Evolutionary conservation across 2,329 filamentous ascomycete species (phyloP).

Genomic region (Cladosporium sp.): DNA sequence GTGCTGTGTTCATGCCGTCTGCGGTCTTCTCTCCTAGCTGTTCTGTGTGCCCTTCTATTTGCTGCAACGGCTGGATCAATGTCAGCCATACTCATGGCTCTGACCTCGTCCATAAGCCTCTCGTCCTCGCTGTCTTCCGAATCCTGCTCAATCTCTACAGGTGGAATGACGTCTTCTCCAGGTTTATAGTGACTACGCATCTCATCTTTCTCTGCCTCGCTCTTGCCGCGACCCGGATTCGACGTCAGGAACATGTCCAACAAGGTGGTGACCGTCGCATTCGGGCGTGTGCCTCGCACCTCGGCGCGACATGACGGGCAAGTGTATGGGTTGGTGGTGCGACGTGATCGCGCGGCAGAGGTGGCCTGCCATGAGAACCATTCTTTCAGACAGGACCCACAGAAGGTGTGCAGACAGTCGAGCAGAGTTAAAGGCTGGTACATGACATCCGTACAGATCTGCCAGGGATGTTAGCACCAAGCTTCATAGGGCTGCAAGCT

Average conservation of each 20-base stretch:
- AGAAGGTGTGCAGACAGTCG: slow-evolving; percentile 64
- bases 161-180: slow-evolving; percentile 75
- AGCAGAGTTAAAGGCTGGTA: slow-evolving; percentile 38
- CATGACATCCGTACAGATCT: slow-evolving; percentile 87
- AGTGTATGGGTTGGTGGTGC: slow-evolving; percentile 61
- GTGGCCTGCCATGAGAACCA: slow-evolving; percentile 84
- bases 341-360: slow-evolving; percentile 48
- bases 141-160: slow-evolving; percentile 54
- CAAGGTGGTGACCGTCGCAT: slow-evolving; percentile 84
- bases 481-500: not conserved
- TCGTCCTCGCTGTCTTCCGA: slow-evolving; percentile 54
- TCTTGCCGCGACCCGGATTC: slow-evolving; percentile 70
- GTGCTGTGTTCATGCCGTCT: slow-evolving; percentile 9
- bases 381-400: slow-evolving; percentile 89
- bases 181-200: slow-evolving; percentile 72
- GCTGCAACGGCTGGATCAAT: slow-evolving; percentile 36
- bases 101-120: slow-evolving; percentile 65
- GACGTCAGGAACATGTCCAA: slow-evolving; percentile 81
- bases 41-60: slow-evolving; percentile 6
- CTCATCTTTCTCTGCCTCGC: slow-evolving; percentile 68
- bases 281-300: slow-evolving; percentile 82
- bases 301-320: slow-evolving; percentile 87
- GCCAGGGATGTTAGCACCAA: slow-evolving; percentile 9
- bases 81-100: slow-evolving; percentile 69
- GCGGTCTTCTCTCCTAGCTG: slow-evolving; percentile 14